Evolutionary conservation across 805 yeast species (phyloP).

Genomic region (Lachancea cidri): DNA sequence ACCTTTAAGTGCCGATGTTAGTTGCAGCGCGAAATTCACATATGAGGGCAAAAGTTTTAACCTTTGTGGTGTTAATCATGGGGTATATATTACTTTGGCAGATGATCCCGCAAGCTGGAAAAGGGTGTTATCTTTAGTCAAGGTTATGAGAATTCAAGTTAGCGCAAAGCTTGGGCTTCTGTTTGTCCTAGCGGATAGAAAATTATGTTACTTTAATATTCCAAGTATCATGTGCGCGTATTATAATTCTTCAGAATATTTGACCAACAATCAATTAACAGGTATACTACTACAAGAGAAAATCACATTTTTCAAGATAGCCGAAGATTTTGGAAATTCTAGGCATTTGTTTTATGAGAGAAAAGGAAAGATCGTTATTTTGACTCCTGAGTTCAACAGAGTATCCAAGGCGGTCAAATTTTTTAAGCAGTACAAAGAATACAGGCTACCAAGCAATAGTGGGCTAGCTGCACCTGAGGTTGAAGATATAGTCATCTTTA

Average conservation of each 20-base stretch:
- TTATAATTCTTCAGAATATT: conserved; percentile 36
- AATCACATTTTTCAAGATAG: conserved; percentile 60
- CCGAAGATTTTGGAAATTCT: conserved; percentile 58
- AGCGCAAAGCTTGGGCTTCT: conserved; percentile 45
- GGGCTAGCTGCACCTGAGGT: conserved; percentile 52
- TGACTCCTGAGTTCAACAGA: conserved; percentile 34
- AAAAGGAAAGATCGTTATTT: conserved; percentile 43
- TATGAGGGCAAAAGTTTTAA: conserved; percentile 42
- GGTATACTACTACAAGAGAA: conserved; percentile 50
- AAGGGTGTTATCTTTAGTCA: conserved; percentile 46
- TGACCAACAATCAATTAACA: conserved; percentile 34
- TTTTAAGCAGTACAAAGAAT: conserved; percentile 47
- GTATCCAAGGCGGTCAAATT: conserved; percentile 27
- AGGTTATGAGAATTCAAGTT: conserved; percentile 54
- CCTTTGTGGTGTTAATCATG: conserved; percentile 57
- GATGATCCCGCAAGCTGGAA: conserved; percentile 44
- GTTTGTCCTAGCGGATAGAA: conserved; percentile 53
- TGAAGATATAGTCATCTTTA: conserved; percentile 55
- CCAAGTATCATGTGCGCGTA: conserved; percentile 59
- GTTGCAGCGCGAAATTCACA: conserved; percentile 43
- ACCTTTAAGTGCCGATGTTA: conserved; percentile 24
- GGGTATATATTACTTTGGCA: conserved; percentile 47
- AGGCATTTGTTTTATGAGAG: conserved; percentile 52
- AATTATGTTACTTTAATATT: conserved; percentile 56
- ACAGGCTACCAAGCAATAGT: conserved; percentile 49